These are phyloP conservation scores for Silene uniflora DNA, from an alignment of 148 eudicot species.

Conservation along the genomic window DNA sequence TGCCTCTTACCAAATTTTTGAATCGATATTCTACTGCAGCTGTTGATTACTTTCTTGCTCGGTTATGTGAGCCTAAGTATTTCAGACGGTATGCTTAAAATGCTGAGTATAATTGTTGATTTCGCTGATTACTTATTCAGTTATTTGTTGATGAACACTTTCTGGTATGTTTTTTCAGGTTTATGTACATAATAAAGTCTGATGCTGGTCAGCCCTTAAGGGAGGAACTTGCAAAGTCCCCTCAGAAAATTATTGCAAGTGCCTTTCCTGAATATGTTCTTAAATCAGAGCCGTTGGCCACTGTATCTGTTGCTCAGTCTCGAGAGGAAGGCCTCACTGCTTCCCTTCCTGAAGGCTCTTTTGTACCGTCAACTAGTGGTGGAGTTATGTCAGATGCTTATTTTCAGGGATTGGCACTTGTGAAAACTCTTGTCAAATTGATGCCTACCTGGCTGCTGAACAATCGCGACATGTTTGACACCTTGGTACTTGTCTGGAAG, in stretches of 20 bases:
- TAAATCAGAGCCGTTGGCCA: conserved; percentile 46
- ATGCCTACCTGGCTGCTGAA: conserved; percentile 93
- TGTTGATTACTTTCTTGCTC: conserved; percentile 94
- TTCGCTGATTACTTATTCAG: background rate
- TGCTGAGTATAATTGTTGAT: conserved; percentile 1
- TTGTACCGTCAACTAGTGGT: conserved; percentile 33
- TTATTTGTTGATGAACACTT: background rate
- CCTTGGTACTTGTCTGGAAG: conserved; percentile 83
- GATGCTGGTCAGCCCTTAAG: conserved; percentile 96
- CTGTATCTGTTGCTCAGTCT: conserved; percentile 49
- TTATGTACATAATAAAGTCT: conserved; percentile 86
- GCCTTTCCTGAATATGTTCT: conserved; percentile 70
- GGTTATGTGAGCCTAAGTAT: conserved; percentile 78
- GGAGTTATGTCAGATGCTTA: conserved; percentile 65
- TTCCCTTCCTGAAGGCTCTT: conserved; percentile 58
- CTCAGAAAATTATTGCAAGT: conserved; percentile 71
- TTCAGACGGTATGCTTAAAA: conserved; percentile 59
- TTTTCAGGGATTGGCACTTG: conserved; percentile 80
- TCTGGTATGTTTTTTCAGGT: conserved; percentile 39
- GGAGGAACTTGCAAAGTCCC: conserved; percentile 96
- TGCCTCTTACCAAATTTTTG: conserved; percentile 85
- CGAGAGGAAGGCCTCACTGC: conserved; percentile 50
- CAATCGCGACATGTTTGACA: conserved; percentile 74
- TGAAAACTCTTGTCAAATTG: conserved; percentile 83
- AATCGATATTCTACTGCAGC: conserved; percentile 78